Conservation (phyloP, 768 basidiomycete species). For the Amanita phalloides region DNA sequence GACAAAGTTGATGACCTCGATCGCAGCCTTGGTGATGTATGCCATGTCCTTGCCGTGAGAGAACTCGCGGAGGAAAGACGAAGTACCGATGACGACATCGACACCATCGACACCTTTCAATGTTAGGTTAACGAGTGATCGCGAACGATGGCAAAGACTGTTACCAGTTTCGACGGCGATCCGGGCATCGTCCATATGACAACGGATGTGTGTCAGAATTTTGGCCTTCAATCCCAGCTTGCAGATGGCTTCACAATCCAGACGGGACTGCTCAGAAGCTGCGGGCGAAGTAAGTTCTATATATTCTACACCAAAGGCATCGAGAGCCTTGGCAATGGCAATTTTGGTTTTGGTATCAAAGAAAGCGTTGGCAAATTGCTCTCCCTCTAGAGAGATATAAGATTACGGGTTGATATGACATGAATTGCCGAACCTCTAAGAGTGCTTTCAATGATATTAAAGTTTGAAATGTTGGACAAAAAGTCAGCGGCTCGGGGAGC, state of each 20-base stretch:
- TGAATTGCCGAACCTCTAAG: conserved; percentile 59
- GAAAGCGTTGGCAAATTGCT: conserved; percentile 99
- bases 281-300: conserved; percentile 98
- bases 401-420: background rate
- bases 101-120: conserved; percentile 89
- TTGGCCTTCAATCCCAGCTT: conserved; percentile 94
- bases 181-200: conserved; percentile 99
- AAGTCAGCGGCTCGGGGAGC: conserved; percentile 89
- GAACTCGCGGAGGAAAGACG: conserved; percentile 98
- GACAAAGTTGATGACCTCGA: conserved; percentile 98
- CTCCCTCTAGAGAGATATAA: conserved; percentile 60
- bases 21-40: conserved; percentile 98
- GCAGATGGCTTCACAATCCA: conserved; percentile 97
- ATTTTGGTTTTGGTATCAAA: conserved; percentile 99
- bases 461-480: conserved; percentile 85
- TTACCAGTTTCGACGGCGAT: conserved; percentile 97
- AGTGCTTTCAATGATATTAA: conserved; percentile 96
- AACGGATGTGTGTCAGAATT: conserved; percentile 97
- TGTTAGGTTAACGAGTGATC: conserved; percentile 2
- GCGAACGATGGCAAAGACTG: conserved; percentile 3
- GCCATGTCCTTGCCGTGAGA: conserved; percentile 99
- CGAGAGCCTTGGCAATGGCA: conserved; percentile 94
- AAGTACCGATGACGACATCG: conserved; percentile 98
- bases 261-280: conserved; percentile 89
- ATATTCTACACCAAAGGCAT: conserved; percentile 99